phyloP scores from a whole-genome alignment of 2,329 filamentous ascomycete species.

The Mariannaea sp. region DNA sequence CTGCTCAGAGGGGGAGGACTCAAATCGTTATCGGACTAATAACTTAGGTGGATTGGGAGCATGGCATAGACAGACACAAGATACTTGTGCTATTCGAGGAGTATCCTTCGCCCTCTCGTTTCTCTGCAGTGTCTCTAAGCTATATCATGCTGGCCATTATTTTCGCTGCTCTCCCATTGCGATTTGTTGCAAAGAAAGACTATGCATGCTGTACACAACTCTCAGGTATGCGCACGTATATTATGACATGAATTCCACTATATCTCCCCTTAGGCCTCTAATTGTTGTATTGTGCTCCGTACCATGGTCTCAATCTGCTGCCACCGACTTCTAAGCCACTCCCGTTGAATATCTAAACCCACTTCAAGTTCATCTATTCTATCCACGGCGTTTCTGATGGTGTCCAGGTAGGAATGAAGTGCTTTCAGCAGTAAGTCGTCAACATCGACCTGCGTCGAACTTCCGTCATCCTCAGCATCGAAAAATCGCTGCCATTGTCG shows the following conservation, averaged over 20 bases:
- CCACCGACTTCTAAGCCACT: slow-evolving; percentile 50
- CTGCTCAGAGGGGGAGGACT: no score
- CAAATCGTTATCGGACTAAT: no score
- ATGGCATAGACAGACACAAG: no score
- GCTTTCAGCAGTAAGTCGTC: slow-evolving; percentile 44
- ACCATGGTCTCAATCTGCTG: slow-evolving; percentile 48
- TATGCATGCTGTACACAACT: background rate
- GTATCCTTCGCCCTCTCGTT: no score
- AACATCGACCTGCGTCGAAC: slow-evolving; percentile 50
- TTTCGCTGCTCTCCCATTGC: no score
- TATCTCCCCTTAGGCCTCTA: slow-evolving; percentile 8
- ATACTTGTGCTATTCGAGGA: no score
- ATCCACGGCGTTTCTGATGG: slow-evolving; percentile 39
- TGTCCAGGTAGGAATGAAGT: slow-evolving; percentile 44
- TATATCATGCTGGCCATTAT: no score
- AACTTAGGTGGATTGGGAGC: no score
- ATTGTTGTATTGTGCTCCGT: slow-evolving; percentile 39
- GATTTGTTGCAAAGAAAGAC: no score
- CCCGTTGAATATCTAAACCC: slow-evolving; percentile 42
- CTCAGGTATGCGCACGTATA: background rate
- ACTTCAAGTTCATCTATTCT: slow-evolving; percentile 41
- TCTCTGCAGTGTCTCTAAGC: no score
- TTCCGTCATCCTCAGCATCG: slow-evolving; percentile 50
- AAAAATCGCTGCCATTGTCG: slow-evolving; percentile 47
- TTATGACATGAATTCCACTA: background rate